Conservation (phyloP, 805 yeast species). For the Yamadazyma kitorensis region DNA sequence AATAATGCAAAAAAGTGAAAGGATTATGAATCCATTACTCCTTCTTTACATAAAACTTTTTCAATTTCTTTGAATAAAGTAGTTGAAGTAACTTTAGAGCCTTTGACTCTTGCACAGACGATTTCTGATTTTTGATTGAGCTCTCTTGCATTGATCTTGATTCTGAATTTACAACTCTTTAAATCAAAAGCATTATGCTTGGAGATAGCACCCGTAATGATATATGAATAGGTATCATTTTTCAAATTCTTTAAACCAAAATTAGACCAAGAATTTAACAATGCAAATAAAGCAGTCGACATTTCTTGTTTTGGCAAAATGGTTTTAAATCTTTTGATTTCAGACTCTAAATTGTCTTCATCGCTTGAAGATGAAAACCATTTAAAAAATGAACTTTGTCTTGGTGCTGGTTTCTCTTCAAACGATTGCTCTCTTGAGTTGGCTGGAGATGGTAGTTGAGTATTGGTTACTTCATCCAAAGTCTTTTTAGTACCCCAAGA, state of each 20-base stretch:
- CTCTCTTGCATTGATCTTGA: slow-evolving; percentile 45
- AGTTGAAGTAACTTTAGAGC: slow-evolving; percentile 60
- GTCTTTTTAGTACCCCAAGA: slow-evolving; percentile 48
- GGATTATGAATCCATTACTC: slow-evolving; percentile 43
- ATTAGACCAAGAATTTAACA: slow-evolving; percentile 64
- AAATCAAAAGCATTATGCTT: slow-evolving; percentile 60
- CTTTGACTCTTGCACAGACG: slow-evolving; percentile 59
- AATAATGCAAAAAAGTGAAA: too few species aligned
- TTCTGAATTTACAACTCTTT: slow-evolving; percentile 61
- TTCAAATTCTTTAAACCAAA: slow-evolving; percentile 63
- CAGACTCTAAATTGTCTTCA: slow-evolving; percentile 19
- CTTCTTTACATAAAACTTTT: slow-evolving; percentile 63
- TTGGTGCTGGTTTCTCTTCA: slow-evolving; percentile 21
- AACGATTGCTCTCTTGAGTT: slow-evolving; percentile 25
- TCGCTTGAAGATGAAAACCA: slow-evolving; percentile 40
- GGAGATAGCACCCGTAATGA: slow-evolving; percentile 60
- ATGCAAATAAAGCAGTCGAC: slow-evolving; percentile 60
- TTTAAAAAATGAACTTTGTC: slow-evolving; percentile 33
- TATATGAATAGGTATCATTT: slow-evolving; percentile 39
- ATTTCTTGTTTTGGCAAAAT: slow-evolving; percentile 52
- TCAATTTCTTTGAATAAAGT: slow-evolving; percentile 62
- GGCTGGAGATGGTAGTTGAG: slow-evolving; percentile 36
- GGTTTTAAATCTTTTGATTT: slow-evolving; percentile 33
- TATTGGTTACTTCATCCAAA: slow-evolving; percentile 22
- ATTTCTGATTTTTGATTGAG: slow-evolving; percentile 48